Base-by-base conservation (phyloP, 1,284 basidiomycete species). In the Gomphus bonarii region DNA sequence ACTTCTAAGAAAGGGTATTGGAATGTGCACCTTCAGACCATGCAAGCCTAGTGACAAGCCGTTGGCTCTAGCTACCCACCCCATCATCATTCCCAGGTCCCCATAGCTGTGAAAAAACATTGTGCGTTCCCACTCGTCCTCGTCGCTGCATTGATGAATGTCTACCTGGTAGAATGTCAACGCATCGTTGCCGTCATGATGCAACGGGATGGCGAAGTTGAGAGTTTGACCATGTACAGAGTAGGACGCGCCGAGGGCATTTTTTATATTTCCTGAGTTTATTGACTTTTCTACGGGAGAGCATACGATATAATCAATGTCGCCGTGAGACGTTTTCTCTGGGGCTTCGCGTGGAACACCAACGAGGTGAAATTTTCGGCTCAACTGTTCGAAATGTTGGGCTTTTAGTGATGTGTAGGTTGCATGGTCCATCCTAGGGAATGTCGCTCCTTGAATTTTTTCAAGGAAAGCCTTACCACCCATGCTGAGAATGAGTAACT, bases 51-150 rank as follows among this genome's bases (percentile, higher is more conserved):
- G 65, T 0, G 68, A 65, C 5, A 86, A 62, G 1, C 82, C 80
- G 44, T 70, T 69, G 50, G 76, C 77, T 46, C 73, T 72, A 3
- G 73, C 75, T 14, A 85, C 65, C 6, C 80, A 63, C 12, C 78
- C 76, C 50, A 87, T 66, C 20, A 87, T 82, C 77, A 85, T 83
- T 0, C 80, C 80, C 6, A 85, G 68, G 62, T 86, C 85, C 2
- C 85, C 85, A 62, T 84, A 86, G 2, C 76, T 76, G 58, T 80
- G 74, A 63, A 79, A 78, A 65, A 84, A 77, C 10, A 73, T 62
- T 18, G 78, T 66, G 18, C 79, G 70, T 31, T 80, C 71, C 65
- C 69, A 78, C 62, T 79, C 78, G 20, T 68, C 71, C 61, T 70
- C 66, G 65, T 78, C 73, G 3, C 62, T 65, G 61, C 81, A 84